phyloP scores from a whole-genome alignment of 148 eudicot genomes.

The Hydrangea macrophylla region DNA sequence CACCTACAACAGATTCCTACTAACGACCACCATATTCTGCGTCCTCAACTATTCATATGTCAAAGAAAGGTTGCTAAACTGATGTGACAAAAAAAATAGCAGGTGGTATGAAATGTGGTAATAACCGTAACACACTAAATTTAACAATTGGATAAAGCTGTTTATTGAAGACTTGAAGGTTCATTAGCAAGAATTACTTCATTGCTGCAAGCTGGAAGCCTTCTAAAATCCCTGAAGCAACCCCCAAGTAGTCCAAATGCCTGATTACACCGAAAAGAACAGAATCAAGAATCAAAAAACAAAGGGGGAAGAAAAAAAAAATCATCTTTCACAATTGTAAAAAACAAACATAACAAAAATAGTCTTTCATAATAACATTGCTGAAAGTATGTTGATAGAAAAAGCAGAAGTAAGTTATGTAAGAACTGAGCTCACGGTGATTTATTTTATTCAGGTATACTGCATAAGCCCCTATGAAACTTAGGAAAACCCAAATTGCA shows the following conservation, averaged over 20 bases:
- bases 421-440: no score
- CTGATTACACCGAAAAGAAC: conserved; percentile 12
- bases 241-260: conserved; percentile 18
- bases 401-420: no score
- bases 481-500: no score
- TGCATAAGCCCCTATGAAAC: no score
- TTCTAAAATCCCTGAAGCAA: conserved; percentile 14
- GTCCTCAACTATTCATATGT: background rate
- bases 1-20: background rate
- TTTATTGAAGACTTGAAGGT: background rate
- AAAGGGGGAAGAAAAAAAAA: no score
- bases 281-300: no score
- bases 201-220: conserved; percentile 15
- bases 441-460: no score
- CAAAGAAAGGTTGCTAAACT: background rate
- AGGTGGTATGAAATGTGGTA: no score
- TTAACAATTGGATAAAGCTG: background rate
- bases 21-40: background rate
- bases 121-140: no score
- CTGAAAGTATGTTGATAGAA: no score
- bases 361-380: background rate
- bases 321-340: background rate
- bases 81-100: background rate
- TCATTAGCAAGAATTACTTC: conserved; percentile 29
- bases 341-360: background rate